These are phyloP conservation scores for Przewalskia tangutica DNA, from an alignment of 257 asterid genomes.

Conservation along the genomic window DNA sequence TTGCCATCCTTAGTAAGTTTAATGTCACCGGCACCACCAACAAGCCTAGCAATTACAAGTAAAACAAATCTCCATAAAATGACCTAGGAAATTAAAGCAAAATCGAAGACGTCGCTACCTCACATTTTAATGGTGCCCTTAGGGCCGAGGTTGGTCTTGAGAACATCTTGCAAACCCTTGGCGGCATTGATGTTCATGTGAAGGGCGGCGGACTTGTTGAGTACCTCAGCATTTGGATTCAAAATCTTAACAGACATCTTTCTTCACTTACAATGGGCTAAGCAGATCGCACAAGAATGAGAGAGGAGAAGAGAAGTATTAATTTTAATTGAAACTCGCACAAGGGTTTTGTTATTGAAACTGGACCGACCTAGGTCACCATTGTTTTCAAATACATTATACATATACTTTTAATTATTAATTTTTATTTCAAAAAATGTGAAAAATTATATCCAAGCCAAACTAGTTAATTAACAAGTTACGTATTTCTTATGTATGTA, in stretches of 20 bases:
- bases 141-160: conserved; percentile 92
- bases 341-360: conserved; percentile 4
- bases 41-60: conserved; percentile 55
- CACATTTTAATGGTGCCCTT: conserved; percentile 95
- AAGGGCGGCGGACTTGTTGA: conserved; percentile 94
- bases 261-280: neutral
- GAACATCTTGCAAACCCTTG: conserved; percentile 94
- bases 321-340: no score
- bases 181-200: conserved; percentile 99
- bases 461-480: no score
- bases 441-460: no score
- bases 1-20: conserved; percentile 98
- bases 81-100: neutral
- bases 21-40: conserved; percentile 98
- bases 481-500: no score
- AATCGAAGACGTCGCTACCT: neutral
- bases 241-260: conserved; percentile 70
- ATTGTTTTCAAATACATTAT: no score
- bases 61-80: neutral
- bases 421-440: no score
- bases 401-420: no score
- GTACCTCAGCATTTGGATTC: conserved; percentile 99
- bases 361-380: neutral
- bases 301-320: no score
- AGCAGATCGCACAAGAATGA: neutral